Percentiles rank a stretch among this genome's conserved stretches.
phyloP scores from a whole-genome alignment of 2,329 filamentous ascomycete genomes.

The Sordariomycetes sp. region DNA sequence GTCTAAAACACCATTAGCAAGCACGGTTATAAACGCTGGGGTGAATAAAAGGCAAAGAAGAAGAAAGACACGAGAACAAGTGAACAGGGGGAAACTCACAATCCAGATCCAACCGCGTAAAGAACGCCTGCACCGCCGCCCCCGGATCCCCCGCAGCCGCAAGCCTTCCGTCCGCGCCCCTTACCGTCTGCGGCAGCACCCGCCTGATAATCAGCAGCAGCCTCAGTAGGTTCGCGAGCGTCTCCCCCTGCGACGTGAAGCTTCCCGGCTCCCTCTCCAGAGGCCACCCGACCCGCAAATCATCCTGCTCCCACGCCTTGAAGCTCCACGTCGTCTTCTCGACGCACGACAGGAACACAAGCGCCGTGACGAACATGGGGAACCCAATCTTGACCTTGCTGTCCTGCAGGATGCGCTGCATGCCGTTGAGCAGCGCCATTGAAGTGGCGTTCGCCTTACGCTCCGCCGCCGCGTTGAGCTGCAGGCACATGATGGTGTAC shows the following conservation, averaged over 20 bases:
- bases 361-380: slow-evolving; percentile 45
- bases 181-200: slow-evolving; percentile 38
- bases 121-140: slow-evolving; percentile 33
- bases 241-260: slow-evolving; percentile 46
- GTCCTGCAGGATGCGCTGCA: slow-evolving; percentile 48
- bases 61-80: neutral
- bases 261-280: slow-evolving; percentile 40
- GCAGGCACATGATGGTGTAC: slow-evolving; percentile 49
- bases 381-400: slow-evolving; percentile 46
- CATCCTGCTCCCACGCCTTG: slow-evolving; percentile 53
- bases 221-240: slow-evolving; percentile 42
- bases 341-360: slow-evolving; percentile 51
- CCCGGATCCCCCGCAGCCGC: slow-evolving; percentile 29
- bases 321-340: slow-evolving; percentile 59
- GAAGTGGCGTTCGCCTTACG: slow-evolving; percentile 48
- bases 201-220: slow-evolving; percentile 50
- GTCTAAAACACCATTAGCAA: slow-evolving; percentile 6
- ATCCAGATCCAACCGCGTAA: slow-evolving; percentile 40
- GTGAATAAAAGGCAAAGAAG: neutral
- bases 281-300: slow-evolving; percentile 46
- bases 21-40: neutral
- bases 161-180: slow-evolving; percentile 30
- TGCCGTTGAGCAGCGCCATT: slow-evolving; percentile 41
- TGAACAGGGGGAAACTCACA: slow-evolving; percentile 30
- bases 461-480: slow-evolving; percentile 51